These are phyloP conservation scores for Pharnaceum exiguum DNA, from an alignment of 148 eudicot species.

Conservation along the genomic window DNA sequence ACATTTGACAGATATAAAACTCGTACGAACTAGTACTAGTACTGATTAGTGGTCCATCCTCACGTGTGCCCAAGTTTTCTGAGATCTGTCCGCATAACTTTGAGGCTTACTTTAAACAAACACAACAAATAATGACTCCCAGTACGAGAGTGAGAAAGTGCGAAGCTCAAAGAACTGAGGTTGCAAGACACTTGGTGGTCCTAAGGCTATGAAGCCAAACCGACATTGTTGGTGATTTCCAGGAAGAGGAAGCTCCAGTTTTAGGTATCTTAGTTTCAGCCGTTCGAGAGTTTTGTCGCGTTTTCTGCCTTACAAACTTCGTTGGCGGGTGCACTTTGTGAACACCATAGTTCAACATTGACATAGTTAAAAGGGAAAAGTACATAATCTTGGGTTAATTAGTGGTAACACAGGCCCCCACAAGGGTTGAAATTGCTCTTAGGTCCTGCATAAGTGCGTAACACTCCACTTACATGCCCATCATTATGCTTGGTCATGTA, in stretches of 20 bases:
- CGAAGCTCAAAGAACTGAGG: background rate
- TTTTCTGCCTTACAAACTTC: constrained; percentile 9
- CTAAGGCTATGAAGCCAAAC: constrained; percentile 10
- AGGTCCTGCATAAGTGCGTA: too few relatives aligned
- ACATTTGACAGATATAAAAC: too few relatives aligned
- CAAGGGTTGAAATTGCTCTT: background rate
- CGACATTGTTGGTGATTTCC: constrained; percentile 2
- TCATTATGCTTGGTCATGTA: constrained; percentile 17
- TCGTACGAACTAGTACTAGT: too few relatives aligned
- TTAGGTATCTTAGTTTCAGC: constrained; percentile 16
- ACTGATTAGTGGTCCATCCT: background rate
- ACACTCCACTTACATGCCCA: constrained; percentile 10
- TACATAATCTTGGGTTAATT: too few relatives aligned
- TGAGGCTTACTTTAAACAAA: background rate
- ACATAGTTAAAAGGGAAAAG: too few relatives aligned
- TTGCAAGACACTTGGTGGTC: constrained; percentile 10
- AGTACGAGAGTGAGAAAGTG: background rate
- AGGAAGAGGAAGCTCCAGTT: background rate
- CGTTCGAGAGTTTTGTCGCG: constrained; percentile 18
- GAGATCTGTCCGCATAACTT: background rate
- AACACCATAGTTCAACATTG: too few relatives aligned
- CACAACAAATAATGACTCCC: too few relatives aligned
- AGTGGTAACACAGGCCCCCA: too few relatives aligned
- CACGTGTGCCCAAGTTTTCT: constrained; percentile 12
- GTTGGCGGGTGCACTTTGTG: constrained; percentile 19